Conservation (phyloP, 2,329 filamentous ascomycete genomes). For the Calycina herbarum region DNA sequence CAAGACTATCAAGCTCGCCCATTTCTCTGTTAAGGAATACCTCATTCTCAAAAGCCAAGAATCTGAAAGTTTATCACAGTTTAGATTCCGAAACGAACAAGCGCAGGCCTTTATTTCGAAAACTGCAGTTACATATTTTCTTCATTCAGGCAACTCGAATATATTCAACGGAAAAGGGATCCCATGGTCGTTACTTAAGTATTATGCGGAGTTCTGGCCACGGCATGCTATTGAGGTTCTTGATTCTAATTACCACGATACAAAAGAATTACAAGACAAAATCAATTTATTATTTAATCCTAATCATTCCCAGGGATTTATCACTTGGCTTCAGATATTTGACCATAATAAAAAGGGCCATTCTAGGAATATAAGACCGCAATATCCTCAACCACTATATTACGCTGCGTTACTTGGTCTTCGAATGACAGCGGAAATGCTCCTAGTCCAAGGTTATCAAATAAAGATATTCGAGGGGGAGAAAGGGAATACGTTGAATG, state of each 20-base stretch:
- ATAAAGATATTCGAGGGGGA: background rate
- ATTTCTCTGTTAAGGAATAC: constrained; percentile 38
- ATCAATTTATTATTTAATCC: background rate
- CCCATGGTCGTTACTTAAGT: background rate
- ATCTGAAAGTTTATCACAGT: background rate
- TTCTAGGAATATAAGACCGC: background rate
- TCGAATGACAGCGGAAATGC: background rate
- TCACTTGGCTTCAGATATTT: background rate
- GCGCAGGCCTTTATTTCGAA: background rate
- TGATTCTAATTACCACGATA: background rate
- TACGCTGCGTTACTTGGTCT: background rate
- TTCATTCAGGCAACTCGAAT: background rate
- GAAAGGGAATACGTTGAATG: constrained; percentile 2
- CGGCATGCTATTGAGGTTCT: background rate
- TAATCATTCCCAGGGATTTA: background rate
- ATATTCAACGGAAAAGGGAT: background rate
- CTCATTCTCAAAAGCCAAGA: constrained; percentile 12
- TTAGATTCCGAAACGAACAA: background rate
- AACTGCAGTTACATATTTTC: background rate
- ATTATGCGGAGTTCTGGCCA: constrained; percentile 5
- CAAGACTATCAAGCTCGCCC: constrained; percentile 44
- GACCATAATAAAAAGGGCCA: background rate
- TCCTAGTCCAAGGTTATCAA: background rate
- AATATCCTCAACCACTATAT: constrained; percentile 3
- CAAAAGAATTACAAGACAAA: background rate